These are phyloP conservation scores for Jamesozyma hellenica DNA, from an alignment of 805 yeast genomes.

Conservation along the genomic window DNA sequence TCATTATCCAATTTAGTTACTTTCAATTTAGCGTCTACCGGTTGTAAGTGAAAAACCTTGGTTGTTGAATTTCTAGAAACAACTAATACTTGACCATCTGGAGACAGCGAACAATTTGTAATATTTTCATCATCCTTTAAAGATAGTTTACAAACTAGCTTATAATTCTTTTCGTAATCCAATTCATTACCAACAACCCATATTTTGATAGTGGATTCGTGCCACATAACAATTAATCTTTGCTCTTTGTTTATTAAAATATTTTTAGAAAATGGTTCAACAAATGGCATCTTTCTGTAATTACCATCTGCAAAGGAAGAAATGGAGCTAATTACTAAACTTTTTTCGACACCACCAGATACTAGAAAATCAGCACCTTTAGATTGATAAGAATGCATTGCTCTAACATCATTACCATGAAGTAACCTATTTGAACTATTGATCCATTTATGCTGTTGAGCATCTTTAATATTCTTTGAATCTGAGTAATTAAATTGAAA, in stretches of 20 bases:
- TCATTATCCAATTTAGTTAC: slow-evolving; percentile 44
- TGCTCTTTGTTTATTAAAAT: slow-evolving; percentile 38
- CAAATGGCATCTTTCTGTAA: slow-evolving; percentile 54
- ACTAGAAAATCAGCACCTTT: slow-evolving; percentile 58
- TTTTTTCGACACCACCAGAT: slow-evolving; percentile 77
- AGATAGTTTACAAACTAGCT: slow-evolving; percentile 54
- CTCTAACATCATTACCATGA: slow-evolving; percentile 78
- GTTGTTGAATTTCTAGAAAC: slow-evolving; percentile 63
- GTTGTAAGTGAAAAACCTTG: slow-evolving; percentile 56
- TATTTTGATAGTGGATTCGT: slow-evolving; percentile 64
- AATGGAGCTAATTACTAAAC: slow-evolving; percentile 52
- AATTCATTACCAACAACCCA: slow-evolving; percentile 49
- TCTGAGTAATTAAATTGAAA: slow-evolving; percentile 43
- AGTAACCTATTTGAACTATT: slow-evolving; percentile 64
- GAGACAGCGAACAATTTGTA: slow-evolving; percentile 53
- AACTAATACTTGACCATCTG: slow-evolving; percentile 53
- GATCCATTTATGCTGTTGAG: slow-evolving; percentile 49
- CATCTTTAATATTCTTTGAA: slow-evolving; percentile 17
- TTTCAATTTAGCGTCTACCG: slow-evolving; percentile 26
- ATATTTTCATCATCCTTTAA: slow-evolving; percentile 75
- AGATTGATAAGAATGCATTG: slow-evolving; percentile 62
- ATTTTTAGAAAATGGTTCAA: slow-evolving; percentile 47
- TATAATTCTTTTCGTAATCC: slow-evolving; percentile 26
- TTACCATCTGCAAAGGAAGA: slow-evolving; percentile 60
- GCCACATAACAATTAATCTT: slow-evolving; percentile 63